Base-by-base conservation (phyloP, 139 green algal genomes). In the Tetradesmus lagerheimii region DNA sequence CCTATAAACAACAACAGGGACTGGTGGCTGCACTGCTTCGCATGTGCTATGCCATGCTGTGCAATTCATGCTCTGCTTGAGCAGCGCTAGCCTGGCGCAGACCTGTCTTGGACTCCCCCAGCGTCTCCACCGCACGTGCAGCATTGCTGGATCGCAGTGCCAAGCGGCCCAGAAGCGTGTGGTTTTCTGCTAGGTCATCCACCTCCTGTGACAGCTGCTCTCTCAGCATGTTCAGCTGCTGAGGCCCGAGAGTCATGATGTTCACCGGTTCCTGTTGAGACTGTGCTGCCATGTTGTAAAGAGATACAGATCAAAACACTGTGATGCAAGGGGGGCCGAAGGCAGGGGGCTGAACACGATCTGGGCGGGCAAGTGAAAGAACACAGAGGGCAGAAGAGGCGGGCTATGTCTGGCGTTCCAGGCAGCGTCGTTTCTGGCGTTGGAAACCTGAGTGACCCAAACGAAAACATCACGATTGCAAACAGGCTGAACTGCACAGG, bases 101-200 rank as follows among this genome's bases (percentile, higher is more conserved):
- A 94, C 92, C 93, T 89, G 80, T 39, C 57, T 94, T 91, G 1
- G 92, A 90, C 29, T 90, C 67, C 27, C 77, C 88, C 15, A 95
- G 90, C 38, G 85, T 76, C 45, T 92, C 80, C 38, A 95, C 87
- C 0, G 93, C 37, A 20, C 80, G 64, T 25, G 71, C 67, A 38
- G 91, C 88, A 27, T 8, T 38, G 41, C 53, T 66, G 34, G 93
- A 94, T 1, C 53, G 89, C 29, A 31, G 39, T 4, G 90, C 62
- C 0, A 92, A 80, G 0, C 91, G 64, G 37, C 41, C 35, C 0
- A 95, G 86, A 3, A 83, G 29, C 20, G 66, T 20, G 12, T 78
- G 90, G 2, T 67, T 88, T 1, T 90, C 83, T 20, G 31, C 75
- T n/a, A 95, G 79, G 14, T 77, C 34, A 35, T 95, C 62, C 12